Conservation (phyloP, 1,139 yeast species). For the Ogataea hybrid region DNA sequence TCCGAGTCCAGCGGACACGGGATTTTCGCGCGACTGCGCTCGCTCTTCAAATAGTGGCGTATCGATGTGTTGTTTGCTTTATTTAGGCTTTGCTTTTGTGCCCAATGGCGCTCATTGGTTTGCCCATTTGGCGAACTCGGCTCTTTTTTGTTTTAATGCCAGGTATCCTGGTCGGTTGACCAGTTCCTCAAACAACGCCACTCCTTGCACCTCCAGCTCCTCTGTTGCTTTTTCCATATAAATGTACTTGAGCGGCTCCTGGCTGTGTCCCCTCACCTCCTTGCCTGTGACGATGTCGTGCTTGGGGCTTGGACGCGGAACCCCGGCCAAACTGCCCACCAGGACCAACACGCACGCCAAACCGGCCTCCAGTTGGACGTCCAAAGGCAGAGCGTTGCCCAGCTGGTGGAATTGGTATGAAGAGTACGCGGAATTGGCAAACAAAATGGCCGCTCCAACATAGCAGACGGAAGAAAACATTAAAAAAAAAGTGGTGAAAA, state of each 20-base stretch:
- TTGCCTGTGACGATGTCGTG: slow-evolving; percentile 15
- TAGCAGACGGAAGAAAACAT: slow-evolving; percentile 11
- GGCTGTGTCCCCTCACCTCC: slow-evolving; percentile 12
- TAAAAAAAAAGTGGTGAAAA: not conserved
- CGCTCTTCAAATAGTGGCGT: slow-evolving; percentile 15
- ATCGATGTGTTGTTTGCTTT: not conserved
- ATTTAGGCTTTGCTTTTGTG: not conserved
- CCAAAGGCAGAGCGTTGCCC: slow-evolving; percentile 36
- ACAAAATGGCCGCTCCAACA: slow-evolving; percentile 13
- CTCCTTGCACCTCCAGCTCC: slow-evolving; percentile 44
- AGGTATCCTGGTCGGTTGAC: slow-evolving; percentile 46
- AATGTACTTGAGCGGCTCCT: slow-evolving; percentile 41
- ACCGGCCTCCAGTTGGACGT: slow-evolving; percentile 42
- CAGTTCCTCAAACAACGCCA: slow-evolving; percentile 42
- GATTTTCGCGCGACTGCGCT: slow-evolving; percentile 21
- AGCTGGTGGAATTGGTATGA: slow-evolving; percentile 50
- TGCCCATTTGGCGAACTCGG: slow-evolving; percentile 42
- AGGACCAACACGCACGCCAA: slow-evolving; percentile 41
- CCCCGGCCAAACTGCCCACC: slow-evolving; percentile 29
- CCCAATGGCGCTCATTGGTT: slow-evolving; percentile 8
- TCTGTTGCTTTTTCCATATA: slow-evolving; percentile 47
- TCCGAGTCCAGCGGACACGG: slow-evolving; percentile 10
- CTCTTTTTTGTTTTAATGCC: slow-evolving; percentile 42
- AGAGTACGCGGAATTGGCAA: slow-evolving; percentile 48
- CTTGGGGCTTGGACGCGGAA: slow-evolving; percentile 20